These are phyloP conservation scores for Mikania micrantha DNA, from an alignment of 129 eudicot genomes.

Conservation along the genomic window DNA sequence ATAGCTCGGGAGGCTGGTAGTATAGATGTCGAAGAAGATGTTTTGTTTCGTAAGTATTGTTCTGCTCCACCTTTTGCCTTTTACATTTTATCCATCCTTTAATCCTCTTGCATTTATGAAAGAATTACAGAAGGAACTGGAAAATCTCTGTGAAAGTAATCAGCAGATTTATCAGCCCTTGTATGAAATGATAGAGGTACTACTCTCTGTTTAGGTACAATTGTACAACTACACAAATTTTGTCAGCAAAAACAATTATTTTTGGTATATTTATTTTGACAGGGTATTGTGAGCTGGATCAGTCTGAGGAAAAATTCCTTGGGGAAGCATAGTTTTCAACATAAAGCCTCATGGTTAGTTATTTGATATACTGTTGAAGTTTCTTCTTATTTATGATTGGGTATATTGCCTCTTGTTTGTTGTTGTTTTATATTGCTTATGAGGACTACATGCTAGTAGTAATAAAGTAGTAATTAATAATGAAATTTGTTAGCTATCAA, in stretches of 20 bases:
- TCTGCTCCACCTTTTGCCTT: background rate
- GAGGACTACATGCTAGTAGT: background rate
- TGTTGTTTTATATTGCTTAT: no score
- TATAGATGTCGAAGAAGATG: conserved; percentile 66
- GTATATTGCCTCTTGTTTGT: background rate
- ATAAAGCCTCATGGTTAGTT: conserved; percentile 59
- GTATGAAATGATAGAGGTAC: conserved; percentile 73
- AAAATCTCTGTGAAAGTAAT: conserved; percentile 38
- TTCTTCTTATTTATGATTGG: conserved; percentile 12
- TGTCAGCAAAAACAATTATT: background rate
- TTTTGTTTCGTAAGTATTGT: conserved; percentile 56
- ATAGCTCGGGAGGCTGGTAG: conserved; percentile 88
- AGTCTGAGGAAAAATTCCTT: conserved; percentile 43
- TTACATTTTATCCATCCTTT: background rate
- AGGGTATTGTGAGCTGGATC: conserved; percentile 80
- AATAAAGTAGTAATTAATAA: background rate
- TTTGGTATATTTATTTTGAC: conserved; percentile 21
- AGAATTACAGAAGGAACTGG: conserved; percentile 72
- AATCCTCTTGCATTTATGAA: conserved; percentile 24
- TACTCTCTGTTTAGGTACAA: background rate
- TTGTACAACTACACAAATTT: conserved; percentile 1
- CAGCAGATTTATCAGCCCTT: conserved; percentile 64
- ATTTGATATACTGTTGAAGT: background rate
- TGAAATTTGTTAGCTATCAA: no score
- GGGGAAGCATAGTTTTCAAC: conserved; percentile 76